Evolutionary conservation across 2,329 filamentous ascomycete genomes (phyloP).

Genomic region (Ascosphaera aggregata): DNA sequence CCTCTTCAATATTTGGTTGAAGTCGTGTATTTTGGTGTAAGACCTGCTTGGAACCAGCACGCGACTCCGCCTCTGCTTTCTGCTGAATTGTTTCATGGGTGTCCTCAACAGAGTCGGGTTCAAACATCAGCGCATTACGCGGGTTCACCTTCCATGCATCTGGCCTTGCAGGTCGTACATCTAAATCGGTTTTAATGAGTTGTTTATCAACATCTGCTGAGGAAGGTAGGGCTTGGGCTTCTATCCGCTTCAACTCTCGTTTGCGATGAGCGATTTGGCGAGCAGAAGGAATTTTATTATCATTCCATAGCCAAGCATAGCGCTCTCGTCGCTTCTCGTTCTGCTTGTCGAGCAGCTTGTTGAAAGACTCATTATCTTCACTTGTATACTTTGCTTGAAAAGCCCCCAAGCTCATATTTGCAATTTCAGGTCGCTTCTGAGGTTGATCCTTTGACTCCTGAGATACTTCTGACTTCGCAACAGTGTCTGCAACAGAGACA

Average conservation of each 20-base stretch:
- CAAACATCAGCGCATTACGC: constrained; percentile 74
- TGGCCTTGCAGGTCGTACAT: constrained; percentile 52
- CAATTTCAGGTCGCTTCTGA: constrained; percentile 29
- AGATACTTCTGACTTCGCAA: constrained; percentile 18
- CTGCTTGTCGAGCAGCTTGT: constrained; percentile 71
- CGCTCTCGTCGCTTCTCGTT: constrained; percentile 68
- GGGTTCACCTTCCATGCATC: constrained; percentile 54
- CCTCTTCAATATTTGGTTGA: constrained; percentile 8
- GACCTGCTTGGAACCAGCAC: constrained; percentile 53
- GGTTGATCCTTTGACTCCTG: constrained; percentile 8
- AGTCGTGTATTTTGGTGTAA: constrained; percentile 68
- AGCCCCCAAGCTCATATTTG: constrained; percentile 54
- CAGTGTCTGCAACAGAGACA: constrained; percentile 12
- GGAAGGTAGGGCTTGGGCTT: constrained; percentile 36
- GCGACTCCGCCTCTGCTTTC: constrained; percentile 43
- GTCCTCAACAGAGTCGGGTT: constrained; percentile 26
- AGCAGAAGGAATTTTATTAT: constrained; percentile 54
- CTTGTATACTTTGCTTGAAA: constrained; percentile 92
- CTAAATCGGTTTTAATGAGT: constrained; percentile 35
- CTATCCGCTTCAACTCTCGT: constrained; percentile 45
- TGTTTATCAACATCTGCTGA: constrained; percentile 30
- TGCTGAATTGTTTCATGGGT: constrained; percentile 37
- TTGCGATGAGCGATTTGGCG: constrained; percentile 32
- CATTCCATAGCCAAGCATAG: constrained; percentile 70
- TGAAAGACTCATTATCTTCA: constrained; percentile 96